Conservation (phyloP, 208 protist species). For the Lotmaria passim region DNA sequence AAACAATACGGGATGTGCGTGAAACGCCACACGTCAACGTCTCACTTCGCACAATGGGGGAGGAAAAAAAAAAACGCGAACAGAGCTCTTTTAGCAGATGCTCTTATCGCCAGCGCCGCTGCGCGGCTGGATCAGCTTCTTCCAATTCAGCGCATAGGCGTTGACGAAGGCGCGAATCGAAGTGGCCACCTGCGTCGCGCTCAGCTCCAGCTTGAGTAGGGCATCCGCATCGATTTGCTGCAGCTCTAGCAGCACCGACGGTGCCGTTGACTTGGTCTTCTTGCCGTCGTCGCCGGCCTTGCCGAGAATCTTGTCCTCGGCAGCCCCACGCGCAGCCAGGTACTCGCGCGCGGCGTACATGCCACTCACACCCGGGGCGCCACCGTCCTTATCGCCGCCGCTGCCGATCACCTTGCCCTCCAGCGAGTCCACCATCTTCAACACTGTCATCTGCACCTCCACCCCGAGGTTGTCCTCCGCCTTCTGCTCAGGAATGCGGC, state of each 20-base stretch:
- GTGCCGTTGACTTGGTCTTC: conserved; percentile 45
- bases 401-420: conserved; percentile 42
- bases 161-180: conserved; percentile 72
- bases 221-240: conserved; percentile 72
- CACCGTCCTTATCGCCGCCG: conserved; percentile 52
- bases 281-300: conserved; percentile 38
- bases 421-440: conserved; percentile 68
- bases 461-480: conserved; percentile 90
- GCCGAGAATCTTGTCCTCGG: conserved; percentile 80
- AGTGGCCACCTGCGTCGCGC: conserved; percentile 53
- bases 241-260: conserved; percentile 63
- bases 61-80: background rate
- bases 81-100: conserved; percentile 48
- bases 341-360: conserved; percentile 66
- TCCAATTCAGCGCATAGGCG: conserved; percentile 81
- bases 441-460: conserved; percentile 72
- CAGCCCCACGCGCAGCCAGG: conserved; percentile 48
- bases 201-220: conserved; percentile 67
- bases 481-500: conserved; percentile 84
- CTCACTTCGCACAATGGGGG: background rate
- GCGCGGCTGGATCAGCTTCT: conserved; percentile 89
- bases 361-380: conserved; percentile 22
- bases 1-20: too few species aligned
- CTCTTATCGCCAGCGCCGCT: conserved; percentile 46
- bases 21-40: background rate